Percentiles rank a stretch among this genome's conserved stretches.
phyloP scores from a whole-genome alignment of 441 rosid species.

The Erodium moschatum region DNA sequence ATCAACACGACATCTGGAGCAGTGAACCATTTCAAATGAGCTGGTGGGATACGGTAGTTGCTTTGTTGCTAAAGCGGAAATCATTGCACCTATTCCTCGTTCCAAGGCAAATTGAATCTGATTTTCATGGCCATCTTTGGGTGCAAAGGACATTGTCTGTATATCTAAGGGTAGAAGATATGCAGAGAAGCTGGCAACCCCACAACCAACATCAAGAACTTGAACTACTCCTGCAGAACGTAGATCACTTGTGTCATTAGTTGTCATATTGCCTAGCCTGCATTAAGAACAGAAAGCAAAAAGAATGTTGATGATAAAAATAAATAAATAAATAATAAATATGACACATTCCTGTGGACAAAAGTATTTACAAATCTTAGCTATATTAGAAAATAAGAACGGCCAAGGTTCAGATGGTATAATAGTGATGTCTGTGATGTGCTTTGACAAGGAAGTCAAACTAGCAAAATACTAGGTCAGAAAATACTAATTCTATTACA shows the following conservation, averaged over 20 bases:
- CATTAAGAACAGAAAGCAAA: constrained; percentile 12
- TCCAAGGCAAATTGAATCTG: constrained; percentile 97
- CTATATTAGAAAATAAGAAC: neutral
- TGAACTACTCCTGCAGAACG: constrained; percentile 75
- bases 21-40: constrained; percentile 93
- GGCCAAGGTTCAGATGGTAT: neutral
- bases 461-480: neutral
- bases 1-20: constrained; percentile 94
- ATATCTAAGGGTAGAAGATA: constrained; percentile 74
- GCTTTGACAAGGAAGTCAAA: neutral
- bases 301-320: neutral
- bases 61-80: constrained; percentile 70
- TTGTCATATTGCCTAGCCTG: constrained; percentile 80
- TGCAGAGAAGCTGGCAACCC: constrained; percentile 95
- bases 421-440: neutral
- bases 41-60: constrained; percentile 79
- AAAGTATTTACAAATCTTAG: neutral
- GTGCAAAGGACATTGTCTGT: constrained; percentile 94
- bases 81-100: constrained; percentile 86
- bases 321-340: neutral
- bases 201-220: constrained; percentile 93
- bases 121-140: constrained; percentile 87
- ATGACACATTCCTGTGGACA: neutral
- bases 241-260: constrained; percentile 70
- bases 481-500: neutral